These are phyloP conservation scores for Lizanozyma gosingica DNA, from an alignment of 1,139 yeast genomes.

Conservation along the genomic window DNA sequence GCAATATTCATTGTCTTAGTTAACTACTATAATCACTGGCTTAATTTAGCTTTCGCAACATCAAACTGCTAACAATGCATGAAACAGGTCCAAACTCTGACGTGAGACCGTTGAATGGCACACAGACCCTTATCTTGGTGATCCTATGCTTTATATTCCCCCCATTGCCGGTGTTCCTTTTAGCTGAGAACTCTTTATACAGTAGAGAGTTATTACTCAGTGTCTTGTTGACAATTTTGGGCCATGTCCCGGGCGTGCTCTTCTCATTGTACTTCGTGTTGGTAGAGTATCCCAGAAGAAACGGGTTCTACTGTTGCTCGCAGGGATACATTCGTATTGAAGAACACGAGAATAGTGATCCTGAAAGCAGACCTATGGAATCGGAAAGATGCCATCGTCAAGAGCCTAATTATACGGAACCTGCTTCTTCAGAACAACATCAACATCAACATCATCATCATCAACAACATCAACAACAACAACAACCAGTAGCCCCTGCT, in stretches of 20 bases:
- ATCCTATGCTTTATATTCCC: slow-evolving; percentile 28
- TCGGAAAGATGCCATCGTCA: not conserved
- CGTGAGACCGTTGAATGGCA: slow-evolving; percentile 1
- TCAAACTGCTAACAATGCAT: not conserved
- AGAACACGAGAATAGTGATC: slow-evolving; percentile 12
- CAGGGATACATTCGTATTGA: slow-evolving; percentile 15
- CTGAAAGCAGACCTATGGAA: not conserved
- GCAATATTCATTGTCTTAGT: no score
- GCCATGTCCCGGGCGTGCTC: slow-evolving; percentile 30
- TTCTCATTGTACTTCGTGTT: slow-evolving; percentile 27
- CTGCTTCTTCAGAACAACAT: slow-evolving; percentile 2
- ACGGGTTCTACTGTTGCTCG: slow-evolving; percentile 4
- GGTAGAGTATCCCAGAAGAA: slow-evolving; percentile 13
- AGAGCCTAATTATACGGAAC: slow-evolving; percentile 1
- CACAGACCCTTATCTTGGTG: slow-evolving; percentile 15
- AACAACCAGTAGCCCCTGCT: slow-evolving; percentile 1
- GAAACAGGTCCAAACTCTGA: not conserved
- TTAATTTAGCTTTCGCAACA: not conserved
- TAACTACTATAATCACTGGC: no score
- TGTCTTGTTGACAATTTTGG: slow-evolving; percentile 26
- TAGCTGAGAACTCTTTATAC: slow-evolving; percentile 18
- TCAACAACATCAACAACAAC: not conserved
- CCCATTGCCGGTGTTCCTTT: slow-evolving; percentile 30
- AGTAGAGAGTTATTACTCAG: slow-evolving; percentile 29
- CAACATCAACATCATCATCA: slow-evolving; percentile 4